Conservation (phyloP, 129 eudicot genomes). For the Pittosporum tobira region DNA sequence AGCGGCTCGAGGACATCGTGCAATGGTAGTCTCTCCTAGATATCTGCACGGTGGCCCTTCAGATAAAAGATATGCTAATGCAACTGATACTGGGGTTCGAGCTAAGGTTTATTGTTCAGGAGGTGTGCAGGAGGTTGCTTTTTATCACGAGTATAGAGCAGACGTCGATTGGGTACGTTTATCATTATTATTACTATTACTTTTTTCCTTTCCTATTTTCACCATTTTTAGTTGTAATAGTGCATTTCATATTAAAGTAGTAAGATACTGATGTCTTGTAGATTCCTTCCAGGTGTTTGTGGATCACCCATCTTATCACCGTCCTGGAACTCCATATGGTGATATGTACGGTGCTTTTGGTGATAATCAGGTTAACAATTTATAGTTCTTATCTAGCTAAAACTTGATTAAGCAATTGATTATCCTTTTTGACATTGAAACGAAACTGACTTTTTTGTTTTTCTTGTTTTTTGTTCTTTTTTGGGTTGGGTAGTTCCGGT, state of each 20-base stretch:
- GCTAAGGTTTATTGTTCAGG: slow-evolving; percentile 75
- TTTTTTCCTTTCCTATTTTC: not conserved
- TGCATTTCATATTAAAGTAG: too few relatives aligned
- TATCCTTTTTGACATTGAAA: slow-evolving; percentile 1
- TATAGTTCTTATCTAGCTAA: slow-evolving; percentile 1
- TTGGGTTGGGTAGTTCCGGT: slow-evolving; percentile 63
- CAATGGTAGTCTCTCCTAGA: slow-evolving; percentile 92
- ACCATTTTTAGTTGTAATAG: not conserved
- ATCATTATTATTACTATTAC: not conserved
- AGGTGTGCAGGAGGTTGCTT: slow-evolving; percentile 80
- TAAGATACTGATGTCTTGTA: not conserved
- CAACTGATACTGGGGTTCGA: slow-evolving; percentile 44
- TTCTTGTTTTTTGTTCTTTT: slow-evolving; percentile 6
- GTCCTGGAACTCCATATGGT: slow-evolving; percentile 98
- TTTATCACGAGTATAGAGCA: slow-evolving; percentile 85
- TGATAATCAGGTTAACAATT: slow-evolving; percentile 92
- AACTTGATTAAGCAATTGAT: slow-evolving; percentile 10
- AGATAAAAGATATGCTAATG: slow-evolving; percentile 65
- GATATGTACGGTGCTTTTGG: slow-evolving; percentile 90
- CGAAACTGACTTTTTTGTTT: slow-evolving; percentile 9
- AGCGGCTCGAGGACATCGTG: slow-evolving; percentile 92
- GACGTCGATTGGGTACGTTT: slow-evolving; percentile 95
- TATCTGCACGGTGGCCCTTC: slow-evolving; percentile 61
- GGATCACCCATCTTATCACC: slow-evolving; percentile 91
- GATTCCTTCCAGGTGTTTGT: slow-evolving; percentile 65